phyloP scores from a whole-genome alignment of 345 rosid species.

The Acer campestre region DNA sequence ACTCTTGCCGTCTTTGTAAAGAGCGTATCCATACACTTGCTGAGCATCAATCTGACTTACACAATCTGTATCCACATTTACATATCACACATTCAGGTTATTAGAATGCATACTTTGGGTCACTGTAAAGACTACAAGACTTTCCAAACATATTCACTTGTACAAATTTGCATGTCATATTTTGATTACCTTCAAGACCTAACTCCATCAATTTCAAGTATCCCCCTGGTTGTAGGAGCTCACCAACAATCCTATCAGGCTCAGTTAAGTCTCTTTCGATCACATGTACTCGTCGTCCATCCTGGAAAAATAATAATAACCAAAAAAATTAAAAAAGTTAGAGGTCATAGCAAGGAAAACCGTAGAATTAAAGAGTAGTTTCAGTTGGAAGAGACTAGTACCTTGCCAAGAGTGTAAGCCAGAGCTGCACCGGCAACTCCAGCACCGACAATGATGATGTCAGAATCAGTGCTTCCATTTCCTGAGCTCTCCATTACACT shows the following conservation, averaged over 20 bases:
- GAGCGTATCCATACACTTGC: neutral
- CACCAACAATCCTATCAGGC: conserved; percentile 9
- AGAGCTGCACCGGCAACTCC: conserved; percentile 12
- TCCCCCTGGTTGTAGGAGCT: conserved; percentile 19
- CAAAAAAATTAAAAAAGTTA: neutral
- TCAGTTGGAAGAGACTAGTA: neutral
- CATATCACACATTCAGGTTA: neutral
- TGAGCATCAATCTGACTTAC: conserved; percentile 7
- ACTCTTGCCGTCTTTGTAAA: neutral
- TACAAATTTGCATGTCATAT: too few relatives aligned
- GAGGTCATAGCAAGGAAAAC: neutral
- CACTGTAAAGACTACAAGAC: too few relatives aligned
- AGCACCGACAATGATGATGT: conserved; percentile 7
- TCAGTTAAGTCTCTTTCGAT: conserved; percentile 11
- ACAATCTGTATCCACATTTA: conserved; percentile 5
- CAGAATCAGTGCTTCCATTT: neutral
- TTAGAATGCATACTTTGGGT: neutral
- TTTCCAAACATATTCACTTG: too few relatives aligned
- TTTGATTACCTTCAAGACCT: neutral
- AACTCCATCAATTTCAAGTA: conserved; percentile 3
- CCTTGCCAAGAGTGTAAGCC: conserved; percentile 11
- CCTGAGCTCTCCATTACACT: neutral
- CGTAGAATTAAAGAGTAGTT: neutral
- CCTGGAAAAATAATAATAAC: neutral
- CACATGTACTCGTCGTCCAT: conserved; percentile 9